These are phyloP conservation scores for Geotrichum aggregatum DNA, from an alignment of 1,139 yeast species.

Conservation along the genomic window DNA sequence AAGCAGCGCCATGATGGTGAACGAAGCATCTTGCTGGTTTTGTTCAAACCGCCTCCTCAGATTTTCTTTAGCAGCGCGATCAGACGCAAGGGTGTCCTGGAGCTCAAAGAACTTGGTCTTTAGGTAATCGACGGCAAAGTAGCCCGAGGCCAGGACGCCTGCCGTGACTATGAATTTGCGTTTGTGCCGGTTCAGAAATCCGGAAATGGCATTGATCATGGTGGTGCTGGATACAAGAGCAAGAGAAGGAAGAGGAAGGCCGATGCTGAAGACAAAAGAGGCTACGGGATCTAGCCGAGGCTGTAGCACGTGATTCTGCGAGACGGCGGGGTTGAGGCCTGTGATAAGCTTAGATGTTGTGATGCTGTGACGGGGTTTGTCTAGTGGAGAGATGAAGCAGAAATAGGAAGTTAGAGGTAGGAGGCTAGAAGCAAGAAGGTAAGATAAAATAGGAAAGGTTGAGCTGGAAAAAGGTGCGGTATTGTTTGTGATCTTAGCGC, in stretches of 20 bases:
- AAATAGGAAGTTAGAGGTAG: no score
- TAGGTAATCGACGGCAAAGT: conserved; percentile 56
- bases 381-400: no score
- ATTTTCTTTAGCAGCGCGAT: conserved; percentile 66
- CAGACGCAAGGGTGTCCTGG: conserved; percentile 66
- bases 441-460: no score
- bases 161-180: conserved; percentile 56
- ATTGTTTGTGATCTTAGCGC: no score
- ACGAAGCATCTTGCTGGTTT: conserved; percentile 86
- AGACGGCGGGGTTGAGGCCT: no score
- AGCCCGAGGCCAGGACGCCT: conserved; percentile 56
- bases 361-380: no score
- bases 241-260: neutral
- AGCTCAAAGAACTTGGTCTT: conserved; percentile 59
- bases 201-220: conserved; percentile 50
- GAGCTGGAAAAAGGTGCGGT: no score
- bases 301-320: neutral
- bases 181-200: conserved; percentile 59
- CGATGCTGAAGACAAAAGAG: neutral
- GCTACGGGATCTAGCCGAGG: neutral
- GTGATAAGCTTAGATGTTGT: no score
- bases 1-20: conserved; percentile 75
- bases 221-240: neutral
- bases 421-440: no score
- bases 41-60: conserved; percentile 64